A percentile compares a stretch with the other conserved stretches of the same genome.
Evolutionary conservation across 176 grass and related monocot species (phyloP).

Genomic region (Canna indica): DNA sequence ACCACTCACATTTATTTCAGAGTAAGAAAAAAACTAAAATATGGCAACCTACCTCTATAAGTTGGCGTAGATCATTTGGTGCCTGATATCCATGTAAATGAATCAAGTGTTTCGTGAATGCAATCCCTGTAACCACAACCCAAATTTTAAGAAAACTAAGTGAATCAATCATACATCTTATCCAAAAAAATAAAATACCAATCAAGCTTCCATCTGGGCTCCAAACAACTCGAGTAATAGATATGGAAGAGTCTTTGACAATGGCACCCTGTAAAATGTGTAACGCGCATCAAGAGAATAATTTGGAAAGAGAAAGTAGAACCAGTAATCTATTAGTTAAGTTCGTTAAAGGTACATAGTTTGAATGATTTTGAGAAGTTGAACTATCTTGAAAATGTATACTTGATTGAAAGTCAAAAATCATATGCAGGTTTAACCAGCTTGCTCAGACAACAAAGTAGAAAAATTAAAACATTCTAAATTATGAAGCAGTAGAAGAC

Average conservation of each 20-base stretch:
- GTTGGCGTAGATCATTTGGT: conserved; percentile 62
- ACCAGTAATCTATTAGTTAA: not conserved
- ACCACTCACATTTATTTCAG: not conserved
- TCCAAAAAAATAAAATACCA: conserved; percentile 37
- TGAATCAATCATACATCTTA: not conserved
- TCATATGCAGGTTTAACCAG: no score
- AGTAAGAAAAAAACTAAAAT: not conserved
- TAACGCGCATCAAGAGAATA: conserved; percentile 17
- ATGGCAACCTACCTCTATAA: conserved; percentile 56
- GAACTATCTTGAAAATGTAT: no score
- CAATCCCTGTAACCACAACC: conserved; percentile 52
- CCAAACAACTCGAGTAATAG: conserved; percentile 79
- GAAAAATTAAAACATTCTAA: no score
- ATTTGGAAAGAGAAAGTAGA: not conserved
- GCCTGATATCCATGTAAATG: conserved; percentile 75
- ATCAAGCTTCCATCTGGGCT: conserved; percentile 90
- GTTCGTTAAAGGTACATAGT: no score
- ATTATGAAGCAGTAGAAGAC: no score
- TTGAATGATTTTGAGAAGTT: no score
- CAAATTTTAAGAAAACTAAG: not conserved
- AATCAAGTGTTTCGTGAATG: conserved; percentile 87
- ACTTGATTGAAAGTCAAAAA: no score
- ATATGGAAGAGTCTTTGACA: conserved; percentile 57
- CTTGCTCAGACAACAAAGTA: no score
- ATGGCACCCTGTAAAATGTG: conserved; percentile 34